phyloP scores from a whole-genome alignment of 2,329 filamentous ascomycete genomes.

The Calonectria montana region DNA sequence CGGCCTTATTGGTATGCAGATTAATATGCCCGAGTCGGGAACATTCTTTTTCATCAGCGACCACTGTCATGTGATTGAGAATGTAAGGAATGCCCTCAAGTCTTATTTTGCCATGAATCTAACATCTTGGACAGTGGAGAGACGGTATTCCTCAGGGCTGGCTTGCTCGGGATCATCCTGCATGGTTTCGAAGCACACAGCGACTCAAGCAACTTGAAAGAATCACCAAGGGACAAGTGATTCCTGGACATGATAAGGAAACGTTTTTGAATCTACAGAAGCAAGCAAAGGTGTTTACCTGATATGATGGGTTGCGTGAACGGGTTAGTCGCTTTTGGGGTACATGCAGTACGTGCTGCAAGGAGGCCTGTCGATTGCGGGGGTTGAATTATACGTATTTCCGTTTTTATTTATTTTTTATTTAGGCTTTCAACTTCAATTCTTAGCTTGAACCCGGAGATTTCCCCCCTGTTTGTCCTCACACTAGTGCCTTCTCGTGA shows the following conservation, averaged over 20 bases:
- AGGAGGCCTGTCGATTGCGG: background rate
- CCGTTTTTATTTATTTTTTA: background rate
- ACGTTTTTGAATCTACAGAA: conserved; percentile 9
- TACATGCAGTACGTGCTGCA: background rate
- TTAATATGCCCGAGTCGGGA: conserved; percentile 45
- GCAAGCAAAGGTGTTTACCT: conserved; percentile 17
- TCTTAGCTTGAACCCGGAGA: background rate
- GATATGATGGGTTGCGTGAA: background rate
- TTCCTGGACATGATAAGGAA: conserved; percentile 34
- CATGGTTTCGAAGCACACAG: conserved; percentile 47
- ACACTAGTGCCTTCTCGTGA: background rate
- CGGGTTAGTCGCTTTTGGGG: too few species aligned
- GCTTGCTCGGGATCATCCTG: conserved; percentile 46
- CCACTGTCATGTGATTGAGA: conserved; percentile 44
- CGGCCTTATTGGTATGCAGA: conserved; percentile 46
- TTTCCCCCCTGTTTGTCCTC: background rate
- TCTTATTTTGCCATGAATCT: background rate
- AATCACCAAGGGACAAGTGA: conserved; percentile 26
- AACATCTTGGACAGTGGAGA: conserved; percentile 30
- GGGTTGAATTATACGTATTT: background rate
- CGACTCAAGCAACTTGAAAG: conserved; percentile 43
- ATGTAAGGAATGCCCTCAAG: background rate
- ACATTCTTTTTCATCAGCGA: conserved; percentile 49
- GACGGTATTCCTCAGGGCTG: conserved; percentile 46
- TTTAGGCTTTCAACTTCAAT: background rate